Evolutionary conservation across 2,329 filamentous ascomycete genomes (phyloP).

Genomic region (Neoarthrinium moseri): DNA sequence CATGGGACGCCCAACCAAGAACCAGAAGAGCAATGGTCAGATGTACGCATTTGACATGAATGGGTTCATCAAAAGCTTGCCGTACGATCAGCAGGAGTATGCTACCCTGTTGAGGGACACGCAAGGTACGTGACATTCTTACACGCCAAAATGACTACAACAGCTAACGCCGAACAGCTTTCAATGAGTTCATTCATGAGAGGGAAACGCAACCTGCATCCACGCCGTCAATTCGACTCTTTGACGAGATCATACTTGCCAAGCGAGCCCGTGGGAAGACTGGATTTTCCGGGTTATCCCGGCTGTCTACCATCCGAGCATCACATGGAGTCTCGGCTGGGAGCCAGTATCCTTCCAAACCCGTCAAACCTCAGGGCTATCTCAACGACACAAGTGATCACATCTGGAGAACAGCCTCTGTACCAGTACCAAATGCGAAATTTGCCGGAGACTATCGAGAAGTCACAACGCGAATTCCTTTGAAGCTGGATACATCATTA

Average conservation of each 20-base stretch:
- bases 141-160: not conserved
- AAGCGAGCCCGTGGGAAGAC: slow-evolving; percentile 69
- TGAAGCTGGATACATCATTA: slow-evolving; percentile 78
- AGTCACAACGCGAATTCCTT: slow-evolving; percentile 66
- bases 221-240: slow-evolving; percentile 69
- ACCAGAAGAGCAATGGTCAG: slow-evolving; percentile 60
- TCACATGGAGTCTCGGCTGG: slow-evolving; percentile 49
- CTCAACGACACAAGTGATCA: slow-evolving; percentile 74
- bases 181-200: slow-evolving; percentile 84
- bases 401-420: slow-evolving; percentile 70
- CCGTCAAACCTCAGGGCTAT: slow-evolving; percentile 53
- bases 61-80: slow-evolving; percentile 63
- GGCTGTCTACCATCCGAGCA: slow-evolving; percentile 58
- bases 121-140: slow-evolving; percentile 48
- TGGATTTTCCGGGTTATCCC: slow-evolving; percentile 62
- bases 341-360: slow-evolving; percentile 33
- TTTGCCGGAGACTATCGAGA: slow-evolving; percentile 63
- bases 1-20: slow-evolving; percentile 56
- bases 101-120: slow-evolving; percentile 63
- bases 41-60: slow-evolving; percentile 65
- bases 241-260: slow-evolving; percentile 80
- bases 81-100: slow-evolving; percentile 66
- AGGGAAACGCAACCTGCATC: slow-evolving; percentile 65
- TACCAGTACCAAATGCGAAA: slow-evolving; percentile 59
- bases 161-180: too few species aligned